Evolutionary conservation across 768 basidiomycete genomes (phyloP), one percentile per base, ranked within the genome.

Genomic region (Boletus edulis): DNA sequence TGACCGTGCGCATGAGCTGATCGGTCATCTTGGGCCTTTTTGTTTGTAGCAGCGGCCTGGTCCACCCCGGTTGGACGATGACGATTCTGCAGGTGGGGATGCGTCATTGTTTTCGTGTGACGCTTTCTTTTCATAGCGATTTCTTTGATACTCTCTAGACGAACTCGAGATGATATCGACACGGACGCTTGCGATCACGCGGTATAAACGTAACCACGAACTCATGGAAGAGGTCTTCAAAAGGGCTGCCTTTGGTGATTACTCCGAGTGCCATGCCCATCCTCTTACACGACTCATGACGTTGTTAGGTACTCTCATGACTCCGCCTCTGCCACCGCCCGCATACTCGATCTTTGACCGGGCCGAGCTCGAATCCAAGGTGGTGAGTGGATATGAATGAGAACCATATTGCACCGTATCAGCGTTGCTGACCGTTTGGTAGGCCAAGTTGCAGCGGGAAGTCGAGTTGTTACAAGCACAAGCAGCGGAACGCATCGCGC

Each of bases 171-270:
- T 78, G 55, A 86, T 91, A 55, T 87, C 90, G 0, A 83, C 87
- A 2, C 80, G 87, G 41, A 81, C 87, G 3, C 76, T 91, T 15
- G 87, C 91, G 8, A 63, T 87, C 35, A 80, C 83, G 17, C 78
- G 90, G 35, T 93, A 91, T 64, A 81, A 78, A 59, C 83, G 89
- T 7, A 93, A 93, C 62, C 89, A 92, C 62, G 90, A 91, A 42
- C 75, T 87, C 56, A 93, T 93, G 89, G 86, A 86, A 64, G 87
- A 87, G 41, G 86, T 93, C 2, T 91, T 93, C 69, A 78, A 76
- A 59, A 79, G 81, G 59, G 89, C 90, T 22, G 87, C 86, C 1
- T 87, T 83, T 62, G 82, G 89, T 60, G 47, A 45, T 37, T 27
- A 35, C 41, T 10, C 2, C 24, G 20, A 42, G 9, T 13, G 4